Conservation (phyloP, 345 rosid genomes). For the Citrus inodora region DNA sequence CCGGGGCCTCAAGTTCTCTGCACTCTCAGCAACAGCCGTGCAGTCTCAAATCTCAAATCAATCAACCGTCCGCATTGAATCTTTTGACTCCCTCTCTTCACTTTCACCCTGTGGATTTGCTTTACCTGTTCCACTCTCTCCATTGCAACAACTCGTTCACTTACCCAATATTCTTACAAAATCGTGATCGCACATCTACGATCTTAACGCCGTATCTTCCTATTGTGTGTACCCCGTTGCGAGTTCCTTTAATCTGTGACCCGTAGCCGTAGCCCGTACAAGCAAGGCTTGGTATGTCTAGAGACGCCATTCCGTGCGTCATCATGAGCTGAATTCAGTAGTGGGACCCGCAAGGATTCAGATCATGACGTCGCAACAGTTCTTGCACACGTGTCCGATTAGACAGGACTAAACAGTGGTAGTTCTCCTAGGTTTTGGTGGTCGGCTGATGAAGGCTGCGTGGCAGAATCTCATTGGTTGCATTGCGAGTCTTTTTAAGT, state of each 20-base stretch:
- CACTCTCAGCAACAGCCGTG: not conserved
- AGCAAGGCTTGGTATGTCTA: not conserved
- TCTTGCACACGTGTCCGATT: not conserved
- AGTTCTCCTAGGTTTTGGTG: not conserved
- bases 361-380: slow-evolving; percentile 24
- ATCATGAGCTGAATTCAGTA: not conserved
- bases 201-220: slow-evolving; percentile 15
- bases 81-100: slow-evolving; percentile 33
- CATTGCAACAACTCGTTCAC: not conserved
- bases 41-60: slow-evolving; percentile 26
- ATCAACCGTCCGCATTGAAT: slow-evolving; percentile 30
- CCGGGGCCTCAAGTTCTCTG: not conserved
- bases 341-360: not conserved
- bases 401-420: not conserved
- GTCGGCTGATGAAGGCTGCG: not conserved
- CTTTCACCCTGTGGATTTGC: slow-evolving; percentile 6
- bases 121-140: slow-evolving; percentile 16
- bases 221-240: not conserved
- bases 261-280: slow-evolving; percentile 24
- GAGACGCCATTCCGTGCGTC: not conserved
- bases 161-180: not conserved
- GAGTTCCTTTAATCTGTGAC: slow-evolving; percentile 17
- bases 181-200: slow-evolving; percentile 28
- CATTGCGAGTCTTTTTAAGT: no score
- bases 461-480: slow-evolving; percentile 4